Evolutionary conservation across 129 eudicot species (phyloP), one percentile per base, ranked within the genome.

Genomic region (Scalesia atractyloides): DNA sequence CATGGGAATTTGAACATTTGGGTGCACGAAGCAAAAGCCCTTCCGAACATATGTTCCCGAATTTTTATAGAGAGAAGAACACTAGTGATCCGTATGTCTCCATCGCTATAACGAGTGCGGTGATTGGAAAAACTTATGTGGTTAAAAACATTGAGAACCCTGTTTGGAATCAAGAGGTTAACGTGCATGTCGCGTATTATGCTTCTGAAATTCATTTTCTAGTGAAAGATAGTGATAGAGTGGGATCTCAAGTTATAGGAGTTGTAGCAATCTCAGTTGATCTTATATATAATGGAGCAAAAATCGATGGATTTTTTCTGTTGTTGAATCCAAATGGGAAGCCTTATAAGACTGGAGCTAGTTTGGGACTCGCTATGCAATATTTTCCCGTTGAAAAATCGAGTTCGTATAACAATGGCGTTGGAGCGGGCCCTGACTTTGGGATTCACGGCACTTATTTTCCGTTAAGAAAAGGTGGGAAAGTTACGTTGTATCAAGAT

Each of bases 81-180:
- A 88, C 97, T 4, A 94, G 97, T 47, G 97, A 94, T 72, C 99
- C 99, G 0, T 94, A 94, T 61, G 97, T 94, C 43, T 79, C 97
- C 0, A 83, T 94, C 37, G 77, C 85, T 9, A 64, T 90, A 49
- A 64, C 89, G 7, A 84, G 70, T 51, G 89, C 97, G 20, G 93
- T 93, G 12, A 64, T 94, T 73, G 99, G 91, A 47, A 82, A 93
- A 84, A 94, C 99, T 16, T 90, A 81, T 61, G 97, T 94, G 59
- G 77, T 94, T 61, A 80, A 80, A 41, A 85, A 94, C 43, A 64
- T 66, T 8, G 99, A 94, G 70, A 86, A 90, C 76, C 99, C 99
- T 9, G 81, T 84, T 41, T 94, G 99, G 99, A 86, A 69, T 80
- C 99, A 94, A 69, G 87, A 81, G 9, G 90, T 94, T 66, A 73